These are phyloP conservation scores for Ambrosia hybrid DNA, from an alignment of 140 eudicot species.

Conservation along the genomic window DNA sequence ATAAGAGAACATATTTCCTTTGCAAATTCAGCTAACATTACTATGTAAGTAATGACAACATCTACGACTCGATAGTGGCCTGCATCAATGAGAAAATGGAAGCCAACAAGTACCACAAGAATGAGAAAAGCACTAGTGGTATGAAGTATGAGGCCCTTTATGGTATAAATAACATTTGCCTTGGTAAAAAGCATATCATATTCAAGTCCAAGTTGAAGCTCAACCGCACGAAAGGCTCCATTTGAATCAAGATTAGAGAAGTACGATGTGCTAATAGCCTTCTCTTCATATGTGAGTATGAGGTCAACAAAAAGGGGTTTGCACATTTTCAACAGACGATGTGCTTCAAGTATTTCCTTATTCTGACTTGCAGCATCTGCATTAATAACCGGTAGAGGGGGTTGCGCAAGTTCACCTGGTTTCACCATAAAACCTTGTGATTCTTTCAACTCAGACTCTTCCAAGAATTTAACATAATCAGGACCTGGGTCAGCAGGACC, in stretches of 20 bases:
- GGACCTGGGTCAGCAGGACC: neutral
- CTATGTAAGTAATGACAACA: neutral
- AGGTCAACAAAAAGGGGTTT: slow-evolving; percentile 7
- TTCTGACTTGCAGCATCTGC: neutral
- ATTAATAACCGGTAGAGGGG: neutral
- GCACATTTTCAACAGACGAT: neutral
- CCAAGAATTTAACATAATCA: neutral
- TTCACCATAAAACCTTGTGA: neutral
- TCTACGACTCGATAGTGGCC: slow-evolving; percentile 2
- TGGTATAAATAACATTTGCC: neutral
- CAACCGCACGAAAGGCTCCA: slow-evolving; percentile 1
- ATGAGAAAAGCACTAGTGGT: neutral
- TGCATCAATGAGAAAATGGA: slow-evolving; percentile 2
- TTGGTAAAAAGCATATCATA: slow-evolving; percentile 16
- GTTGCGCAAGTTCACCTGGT: neutral
- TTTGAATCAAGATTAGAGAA: neutral
- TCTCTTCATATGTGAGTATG: slow-evolving; percentile 6
- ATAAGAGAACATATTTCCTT: slow-evolving; percentile 1
- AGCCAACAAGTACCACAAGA: slow-evolving; percentile 11
- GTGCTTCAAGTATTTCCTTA: neutral
- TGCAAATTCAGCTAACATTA: slow-evolving; percentile 5
- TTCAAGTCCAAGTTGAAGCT: slow-evolving; percentile 9
- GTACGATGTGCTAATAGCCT: slow-evolving; percentile 1
- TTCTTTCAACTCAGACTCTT: neutral
- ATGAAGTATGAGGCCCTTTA: neutral